Base-by-base conservation (phyloP, 192 early-diverging fungal species). In the Chytriomyces sp. region DNA sequence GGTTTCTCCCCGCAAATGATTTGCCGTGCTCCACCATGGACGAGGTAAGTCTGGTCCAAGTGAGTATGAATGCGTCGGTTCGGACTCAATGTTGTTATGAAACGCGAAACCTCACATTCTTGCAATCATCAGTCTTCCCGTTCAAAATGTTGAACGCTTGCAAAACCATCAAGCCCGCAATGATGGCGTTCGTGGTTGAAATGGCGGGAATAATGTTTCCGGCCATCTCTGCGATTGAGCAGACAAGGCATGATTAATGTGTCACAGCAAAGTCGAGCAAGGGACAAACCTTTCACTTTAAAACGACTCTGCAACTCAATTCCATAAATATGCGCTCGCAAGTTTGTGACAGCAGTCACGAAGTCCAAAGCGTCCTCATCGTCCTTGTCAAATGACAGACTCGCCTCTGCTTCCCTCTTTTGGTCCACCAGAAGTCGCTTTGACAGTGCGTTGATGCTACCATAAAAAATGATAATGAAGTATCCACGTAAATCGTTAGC, bases 201-300 rank as follows among this genome's bases (percentile, higher is more conserved):
- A 99, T 94, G 31, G 96, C 96, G 0, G 96, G 96, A 64, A 98
- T 98, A 64, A 99, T 98, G 72, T 96, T 97, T 56, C 96, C 96
- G 5, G 98, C 98, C 93, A 98, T 98, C 34, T 94, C 94, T 93
- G 71, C 2, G 37, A 53, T 12, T 8, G 32, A 63, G 26, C 25
- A n/a, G 39, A 8, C 30, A 69, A 4, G 39, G 6, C 8, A 34
- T 64, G 56, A 37, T 38, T 22, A 57, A 54, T 70, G 17, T 25
- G 34, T 49, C 19, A 34, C n/a, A 31, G 53, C 28, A 4, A 25
- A 28, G 28, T 58, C 57, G 28, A 58, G 57, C 12, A 36, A 25
- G 25, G 5, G 26, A 72, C 63, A 59, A 76, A 93, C 92, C 88
- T 81, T 99, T 99, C 25, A 92, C 87, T 33, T 90, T 84, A 77